phyloP scores from a whole-genome alignment of 1,284 basidiomycete species.

The Pascua sp. region DNA sequence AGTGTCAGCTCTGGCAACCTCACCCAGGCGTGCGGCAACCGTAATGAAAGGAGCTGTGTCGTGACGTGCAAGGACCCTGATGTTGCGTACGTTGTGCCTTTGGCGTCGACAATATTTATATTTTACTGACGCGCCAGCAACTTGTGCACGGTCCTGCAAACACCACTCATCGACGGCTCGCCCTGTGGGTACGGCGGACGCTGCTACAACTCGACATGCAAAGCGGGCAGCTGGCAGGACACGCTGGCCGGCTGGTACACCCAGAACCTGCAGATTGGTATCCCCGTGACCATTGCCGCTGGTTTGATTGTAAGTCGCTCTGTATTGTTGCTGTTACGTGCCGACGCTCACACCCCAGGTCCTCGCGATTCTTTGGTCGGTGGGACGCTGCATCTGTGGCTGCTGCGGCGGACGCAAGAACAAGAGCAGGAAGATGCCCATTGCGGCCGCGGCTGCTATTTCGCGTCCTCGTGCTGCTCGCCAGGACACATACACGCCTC shows the following conservation, averaged over 20 bases:
- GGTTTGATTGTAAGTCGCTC: conserved; percentile 55
- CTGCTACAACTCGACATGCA: conserved; percentile 65
- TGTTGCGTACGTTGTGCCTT: neutral
- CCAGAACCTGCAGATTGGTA: conserved; percentile 72
- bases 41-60: conserved; percentile 65
- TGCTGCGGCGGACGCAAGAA: neutral
- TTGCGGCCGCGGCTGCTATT: too few species aligned
- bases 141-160: conserved; percentile 71
- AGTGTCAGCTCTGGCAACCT: conserved; percentile 69
- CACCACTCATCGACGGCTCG: conserved; percentile 76
- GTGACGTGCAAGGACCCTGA: conserved; percentile 75
- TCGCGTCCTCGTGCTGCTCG: too few species aligned
- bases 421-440: neutral
- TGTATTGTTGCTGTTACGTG: neutral
- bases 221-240: conserved; percentile 61
- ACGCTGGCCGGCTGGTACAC: conserved; percentile 67
- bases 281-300: conserved; percentile 72
- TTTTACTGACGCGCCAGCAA: conserved; percentile 35
- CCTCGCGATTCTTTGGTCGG: conserved; percentile 16
- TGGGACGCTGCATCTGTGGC: conserved; percentile 8
- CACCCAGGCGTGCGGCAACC: conserved; percentile 62
- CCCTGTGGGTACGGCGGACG: conserved; percentile 76
- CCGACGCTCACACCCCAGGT: neutral
- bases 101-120: too few species aligned
- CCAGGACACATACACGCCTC: too few species aligned